These are phyloP conservation scores for Botrytis pseudocinerea DNA, from an alignment of 2,329 filamentous ascomycete species.

Conservation along the genomic window DNA sequence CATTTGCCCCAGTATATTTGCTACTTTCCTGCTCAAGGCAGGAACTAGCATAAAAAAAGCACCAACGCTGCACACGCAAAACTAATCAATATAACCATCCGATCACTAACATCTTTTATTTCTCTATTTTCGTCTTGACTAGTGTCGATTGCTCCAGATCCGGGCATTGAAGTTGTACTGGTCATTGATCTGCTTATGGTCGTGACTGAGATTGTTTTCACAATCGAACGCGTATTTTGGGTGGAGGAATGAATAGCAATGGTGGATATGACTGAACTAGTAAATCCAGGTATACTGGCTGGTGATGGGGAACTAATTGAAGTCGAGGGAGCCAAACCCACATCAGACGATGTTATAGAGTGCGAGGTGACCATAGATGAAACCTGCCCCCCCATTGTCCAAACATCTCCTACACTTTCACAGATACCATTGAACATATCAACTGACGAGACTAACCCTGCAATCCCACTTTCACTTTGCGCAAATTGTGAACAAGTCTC, in stretches of 20 bases:
- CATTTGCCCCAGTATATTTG: neutral
- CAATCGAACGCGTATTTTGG: neutral
- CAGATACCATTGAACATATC: conserved; percentile 23
- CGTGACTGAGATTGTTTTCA: neutral
- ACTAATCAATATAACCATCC: conserved; percentile 25
- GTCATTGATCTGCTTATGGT: neutral
- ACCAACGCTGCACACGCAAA: conserved; percentile 24
- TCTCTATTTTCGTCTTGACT: neutral
- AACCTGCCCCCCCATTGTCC: neutral
- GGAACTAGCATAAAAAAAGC: conserved; percentile 32
- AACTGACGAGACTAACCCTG: neutral
- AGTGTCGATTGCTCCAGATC: neutral
- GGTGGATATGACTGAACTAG: neutral
- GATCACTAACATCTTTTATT: conserved; percentile 13
- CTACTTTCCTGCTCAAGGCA: conserved; percentile 23
- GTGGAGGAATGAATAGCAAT: neutral
- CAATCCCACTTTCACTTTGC: neutral
- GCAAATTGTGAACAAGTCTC: neutral
- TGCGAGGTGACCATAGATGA: neutral
- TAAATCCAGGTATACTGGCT: neutral
- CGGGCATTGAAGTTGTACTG: neutral
- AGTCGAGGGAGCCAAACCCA: neutral
- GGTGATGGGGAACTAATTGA: neutral
- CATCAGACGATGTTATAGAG: neutral
- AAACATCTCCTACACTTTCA: conserved; percentile 30